Evolutionary conservation across 805 yeast genomes (phyloP), one percentile per base, ranked within the genome.

Genomic region (Scheffersomyces coipomensis): DNA sequence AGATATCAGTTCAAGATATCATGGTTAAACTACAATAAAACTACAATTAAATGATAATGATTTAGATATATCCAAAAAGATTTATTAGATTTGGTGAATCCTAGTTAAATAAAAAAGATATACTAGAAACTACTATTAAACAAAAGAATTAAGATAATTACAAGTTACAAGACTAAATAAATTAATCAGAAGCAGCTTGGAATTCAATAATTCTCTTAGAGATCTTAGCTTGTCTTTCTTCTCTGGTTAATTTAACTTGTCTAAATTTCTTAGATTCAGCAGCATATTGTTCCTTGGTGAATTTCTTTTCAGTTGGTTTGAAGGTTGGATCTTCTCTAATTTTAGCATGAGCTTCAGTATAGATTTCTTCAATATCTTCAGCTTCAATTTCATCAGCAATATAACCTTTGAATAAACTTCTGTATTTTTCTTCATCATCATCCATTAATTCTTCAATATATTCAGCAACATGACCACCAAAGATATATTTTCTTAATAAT

Each of bases 381-480:
- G 98, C 93, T 73, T 93, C 98, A 62, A 93, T 80, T 73, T 88
- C 98, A 65, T 91, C 97, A 60, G 83, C 96, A 58, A 93, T 73
- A 91, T 93, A 93, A 64, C 89, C 81, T 80, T 86, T 84, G 95
- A 91, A 91, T 70, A 91, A 81, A 68, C 87, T 81, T 75, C 83
- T 83, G 96, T 83, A 91, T 80, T 93, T 91, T 83, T 91, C 99
- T 81, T 91, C 99, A 85, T 91, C 99, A 74, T 91, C 99, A 67
- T 93, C 99, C 74, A 93, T 91, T 72, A 93, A 87, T 82, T 91
- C 98, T 83, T 93, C 99, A 97, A 93, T 93, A 93, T 93, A 93
- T 83, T 93, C 98, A 67, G 99, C 84, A 68, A 93, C 90, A 86
- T 93, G 99, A 75, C 98, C 98, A 81, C 96, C 98, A 70, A 91